Percentiles rank a stretch among this genome's conserved stretches.
These are phyloP conservation scores for Aspergillus tamarii DNA, from an alignment of 2,329 filamentous ascomycete species.

Conservation along the genomic window DNA sequence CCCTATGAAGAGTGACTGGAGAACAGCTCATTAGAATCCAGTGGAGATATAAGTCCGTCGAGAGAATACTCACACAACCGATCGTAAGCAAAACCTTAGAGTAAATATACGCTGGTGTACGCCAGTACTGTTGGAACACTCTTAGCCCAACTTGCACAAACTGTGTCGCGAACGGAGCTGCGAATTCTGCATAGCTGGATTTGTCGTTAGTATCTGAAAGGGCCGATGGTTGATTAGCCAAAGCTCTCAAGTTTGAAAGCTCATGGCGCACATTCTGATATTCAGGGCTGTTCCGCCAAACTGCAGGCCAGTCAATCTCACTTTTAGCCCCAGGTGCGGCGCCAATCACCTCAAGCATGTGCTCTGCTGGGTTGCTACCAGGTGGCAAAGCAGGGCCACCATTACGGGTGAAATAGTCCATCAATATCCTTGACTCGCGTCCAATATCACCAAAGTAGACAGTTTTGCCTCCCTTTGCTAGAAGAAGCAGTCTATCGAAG, in stretches of 20 bases:
- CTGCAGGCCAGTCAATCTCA: constrained; percentile 54
- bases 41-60: constrained; percentile 10
- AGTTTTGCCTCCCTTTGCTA: constrained; percentile 64
- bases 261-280: constrained; percentile 48
- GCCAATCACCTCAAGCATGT: constrained; percentile 61
- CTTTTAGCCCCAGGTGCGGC: constrained; percentile 63
- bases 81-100: constrained; percentile 71
- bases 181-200: constrained; percentile 69
- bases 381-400: constrained; percentile 56
- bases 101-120: constrained; percentile 83
- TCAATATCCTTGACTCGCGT: constrained; percentile 55
- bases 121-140: constrained; percentile 87
- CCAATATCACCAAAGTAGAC: constrained; percentile 69
- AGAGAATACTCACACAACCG: constrained; percentile 42
- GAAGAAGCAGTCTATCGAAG: constrained; percentile 65
- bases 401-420: constrained; percentile 66
- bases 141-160: constrained; percentile 67
- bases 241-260: constrained; percentile 54
- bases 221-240: constrained; percentile 21
- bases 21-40: constrained; percentile 33
- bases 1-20: constrained; percentile 71
- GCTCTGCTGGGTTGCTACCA: constrained; percentile 71
- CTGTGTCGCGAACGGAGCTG: constrained; percentile 70
- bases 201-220: constrained; percentile 46
- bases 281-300: constrained; percentile 61